Evolutionary conservation across 306 rosid genomes (phyloP), one percentile per base, ranked within the genome.

Genomic region (Fagus sylvatica): DNA sequence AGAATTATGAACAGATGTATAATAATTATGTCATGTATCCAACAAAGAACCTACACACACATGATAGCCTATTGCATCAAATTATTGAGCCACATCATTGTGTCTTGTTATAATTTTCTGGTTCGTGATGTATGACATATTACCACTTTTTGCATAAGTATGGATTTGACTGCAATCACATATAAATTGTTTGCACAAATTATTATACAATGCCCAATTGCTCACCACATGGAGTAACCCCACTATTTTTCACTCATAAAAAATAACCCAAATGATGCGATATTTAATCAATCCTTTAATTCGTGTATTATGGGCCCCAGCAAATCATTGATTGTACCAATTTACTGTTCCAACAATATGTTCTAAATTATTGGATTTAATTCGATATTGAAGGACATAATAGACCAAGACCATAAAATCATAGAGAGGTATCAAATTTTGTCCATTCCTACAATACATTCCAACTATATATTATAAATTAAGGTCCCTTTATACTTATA

Each of bases 341-440:
- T 37, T 11, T 7, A 8, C 49, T 12, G 71, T 39, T 61, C 34
- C 49, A 7, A 12, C 71, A 65, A 36, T 65, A 65, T 65, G 17
- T 33, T 13, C 34, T 74, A 56, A 79, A 54, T 54, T 73, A 34
- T 69, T 71, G 56, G 56, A 22, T 66, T 55, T 71, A 75, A 76
- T 61, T 51, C 65, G 53, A 56, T 46, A 56, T 32, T 7, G 79
- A 65, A 76, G 69, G 69, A 41, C 80, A 74, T 53, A 74, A 71
- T 61, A 79, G 72, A 60, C 76, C 60, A 64, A 77, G 74, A 55
- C 77, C 74, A 68, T 9, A 64, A 82, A 79, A 19, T 51, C 41
- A 69, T 53, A 42, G 56, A 74, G 77, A 82, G 73, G 76, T 72
- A 78, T 62, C 77, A 39, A 46, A 46, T 46, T 10, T 46, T 46